Conservation (phyloP, 805 yeast genomes). For the Kluyveromyces siamensis region DNA sequence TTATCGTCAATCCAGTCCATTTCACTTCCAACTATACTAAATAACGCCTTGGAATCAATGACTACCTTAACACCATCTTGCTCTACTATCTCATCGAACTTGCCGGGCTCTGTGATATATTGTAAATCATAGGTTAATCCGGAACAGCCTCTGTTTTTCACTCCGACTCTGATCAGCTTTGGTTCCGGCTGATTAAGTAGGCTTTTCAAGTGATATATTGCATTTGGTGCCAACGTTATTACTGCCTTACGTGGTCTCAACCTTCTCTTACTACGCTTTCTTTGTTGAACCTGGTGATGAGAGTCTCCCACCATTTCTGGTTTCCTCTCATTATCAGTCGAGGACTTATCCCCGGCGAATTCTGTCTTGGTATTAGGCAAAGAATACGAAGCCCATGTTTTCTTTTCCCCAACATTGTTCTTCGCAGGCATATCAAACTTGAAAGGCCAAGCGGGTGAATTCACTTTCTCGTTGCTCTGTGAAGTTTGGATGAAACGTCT, state of each 20-base stretch:
- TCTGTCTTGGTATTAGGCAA: constrained; percentile 31
- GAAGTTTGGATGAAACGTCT: constrained; percentile 11
- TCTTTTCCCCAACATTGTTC: neutral
- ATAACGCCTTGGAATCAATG: constrained; percentile 92
- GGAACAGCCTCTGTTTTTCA: constrained; percentile 93
- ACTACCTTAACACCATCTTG: constrained; percentile 91
- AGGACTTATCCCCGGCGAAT: constrained; percentile 8
- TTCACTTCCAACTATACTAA: constrained; percentile 91
- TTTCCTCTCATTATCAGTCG: constrained; percentile 5
- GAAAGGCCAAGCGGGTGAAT: constrained; percentile 2
- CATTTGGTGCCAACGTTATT: constrained; percentile 68
- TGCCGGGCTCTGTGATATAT: constrained; percentile 84
- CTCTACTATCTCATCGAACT: constrained; percentile 86
- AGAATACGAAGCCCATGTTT: constrained; percentile 37
- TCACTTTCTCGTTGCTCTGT: constrained; percentile 6
- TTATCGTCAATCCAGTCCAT: constrained; percentile 99
- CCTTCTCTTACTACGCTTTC: constrained; percentile 46
- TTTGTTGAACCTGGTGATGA: constrained; percentile 8
- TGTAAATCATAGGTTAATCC: constrained; percentile 88
- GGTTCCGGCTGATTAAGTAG: constrained; percentile 78
- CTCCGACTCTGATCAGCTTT: constrained; percentile 83
- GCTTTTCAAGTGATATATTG: constrained; percentile 59
- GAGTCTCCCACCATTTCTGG: constrained; percentile 15
- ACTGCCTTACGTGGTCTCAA: constrained; percentile 86
- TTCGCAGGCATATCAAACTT: constrained; percentile 5